Evolutionary conservation across 192 early-diverging fungal genomes (phyloP).

Genomic region (Anaeromyces robustus): DNA sequence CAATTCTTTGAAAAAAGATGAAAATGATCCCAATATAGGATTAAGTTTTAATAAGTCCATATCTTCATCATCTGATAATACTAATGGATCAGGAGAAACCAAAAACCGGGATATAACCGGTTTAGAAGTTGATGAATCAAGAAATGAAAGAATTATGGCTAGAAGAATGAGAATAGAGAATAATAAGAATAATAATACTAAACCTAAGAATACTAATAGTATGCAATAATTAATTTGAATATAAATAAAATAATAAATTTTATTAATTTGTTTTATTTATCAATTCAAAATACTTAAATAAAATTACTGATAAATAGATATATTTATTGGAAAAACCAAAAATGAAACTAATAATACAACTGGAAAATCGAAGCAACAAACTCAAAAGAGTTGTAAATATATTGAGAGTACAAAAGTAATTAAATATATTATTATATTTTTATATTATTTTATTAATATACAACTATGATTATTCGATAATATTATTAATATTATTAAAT

Average conservation of each 20-base stretch:
- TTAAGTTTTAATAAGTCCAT: background rate
- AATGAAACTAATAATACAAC: background rate
- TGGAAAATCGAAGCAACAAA: background rate
- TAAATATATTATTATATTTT: too few relatives aligned
- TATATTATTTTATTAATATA: too few relatives aligned
- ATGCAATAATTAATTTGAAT: too few relatives aligned
- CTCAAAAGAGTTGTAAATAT: background rate
- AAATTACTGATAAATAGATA: too few relatives aligned
- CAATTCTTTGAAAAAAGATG: background rate
- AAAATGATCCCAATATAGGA: background rate
- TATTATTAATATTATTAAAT: too few relatives aligned
- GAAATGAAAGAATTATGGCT: background rate
- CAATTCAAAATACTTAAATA: too few relatives aligned
- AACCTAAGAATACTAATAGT: background rate
- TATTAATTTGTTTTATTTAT: too few relatives aligned
- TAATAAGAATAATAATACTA: background rate
- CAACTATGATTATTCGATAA: too few relatives aligned
- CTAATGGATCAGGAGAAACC: background rate
- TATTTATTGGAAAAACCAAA: background rate
- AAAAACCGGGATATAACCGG: background rate
- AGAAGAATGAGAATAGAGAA: background rate
- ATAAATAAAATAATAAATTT: too few relatives aligned
- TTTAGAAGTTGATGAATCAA: background rate
- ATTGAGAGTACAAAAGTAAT: background rate
- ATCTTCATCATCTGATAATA: background rate